Evolutionary conservation across 768 basidiomycete genomes (phyloP), one percentile per base, ranked within the genome.

Genomic region (Calocybe gangraenosa): DNA sequence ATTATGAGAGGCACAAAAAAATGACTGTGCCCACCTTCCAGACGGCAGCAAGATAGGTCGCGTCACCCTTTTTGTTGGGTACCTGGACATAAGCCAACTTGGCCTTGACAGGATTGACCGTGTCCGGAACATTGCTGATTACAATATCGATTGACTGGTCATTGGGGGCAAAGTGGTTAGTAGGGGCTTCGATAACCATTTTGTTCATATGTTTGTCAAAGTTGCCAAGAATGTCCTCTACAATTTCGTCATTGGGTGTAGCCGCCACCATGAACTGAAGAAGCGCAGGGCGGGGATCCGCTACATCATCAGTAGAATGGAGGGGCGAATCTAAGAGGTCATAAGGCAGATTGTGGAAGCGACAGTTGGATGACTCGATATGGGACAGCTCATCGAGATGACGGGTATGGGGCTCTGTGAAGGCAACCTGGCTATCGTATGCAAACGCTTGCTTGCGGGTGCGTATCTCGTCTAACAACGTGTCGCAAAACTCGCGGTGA

Each of bases 41-140:
- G 3, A 91, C 91, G 50, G 91, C 78, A 58, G 77, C 73, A 31
- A 95, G 74, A 21, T 76, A 71, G 8, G 78, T 74, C 23, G 66
- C 65, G 17, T 75, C 78, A n/a, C 73, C 75, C 19, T 76, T 65
- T 31, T 79, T 73, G 37, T 71, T 73, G 11, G 91, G 89, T 8
- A 92, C 81, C 59, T 94, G 90, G 15, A 89, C 70, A 61, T 92
- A 94, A 0, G 84, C 86, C 46, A 93, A 65, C 47, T 75, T 76
- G 1, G 82, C 82, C 68, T 89, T 87, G 58, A 92, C 91, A 8
- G 92, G 85, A 52, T 74, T 81, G 44, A 91, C 75, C 2, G 92
- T 63, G 48, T 85, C 87, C 6, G 89, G 90, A 13, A 88, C 87
- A 47, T 79, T 77, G 51, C 72, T 59, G 31, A 84, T 73, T 19